Evolutionary conservation across 352 stramenopile genomes (phyloP), one percentile per base, ranked within the genome.

Genomic region (Phytophthora sp.): DNA sequence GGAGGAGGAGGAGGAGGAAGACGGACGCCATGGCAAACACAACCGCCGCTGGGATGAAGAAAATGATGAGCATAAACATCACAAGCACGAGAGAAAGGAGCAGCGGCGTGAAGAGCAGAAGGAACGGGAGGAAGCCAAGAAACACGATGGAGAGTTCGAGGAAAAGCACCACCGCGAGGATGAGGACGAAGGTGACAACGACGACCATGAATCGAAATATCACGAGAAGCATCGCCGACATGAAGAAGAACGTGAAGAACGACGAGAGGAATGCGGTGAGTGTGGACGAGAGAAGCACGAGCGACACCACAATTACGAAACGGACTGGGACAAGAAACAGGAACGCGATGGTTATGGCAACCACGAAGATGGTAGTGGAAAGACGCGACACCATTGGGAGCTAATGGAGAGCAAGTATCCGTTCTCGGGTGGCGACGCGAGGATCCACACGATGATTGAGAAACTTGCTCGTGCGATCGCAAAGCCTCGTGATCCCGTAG

Each of bases 401-500:
- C 35, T 52, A 11, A 35, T 60, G 42, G 47, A 68, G 38, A 47
- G 18, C 11, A 46, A 45, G n/a, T 63, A 71, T 30, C 63, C 55
- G 8, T 79, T 73, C 64, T 80, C 69, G 41, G 45, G 38, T 23
- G 64, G 53, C 21, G 64, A 77, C 42, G 23, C 16, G 20, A 64
- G 39, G 39, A 62, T 69, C 6, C 67, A 62, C 8, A 58, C 30
- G n/a, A 71, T 79, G 63, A 60, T 69, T 12, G 36, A 63, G 29
- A 69, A 38, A 21, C 16, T 76, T n/a, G 67, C 67, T 12, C 71
- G 71, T 63, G 64, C 71, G 24, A 35, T 76, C 21, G 71, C 45
- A 3, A 63, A 74, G 46, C 51, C 71, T 24, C 38, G 26, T 7
- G 63, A 74, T 38, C 31, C 47, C 5, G 49, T 61, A 38, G 73